Percentiles rank a stretch among this genome's conserved stretches.
These are phyloP conservation scores for Exophiala aquamarina DNA, from an alignment of 2,329 filamentous ascomycete species.

Conservation along the genomic window DNA sequence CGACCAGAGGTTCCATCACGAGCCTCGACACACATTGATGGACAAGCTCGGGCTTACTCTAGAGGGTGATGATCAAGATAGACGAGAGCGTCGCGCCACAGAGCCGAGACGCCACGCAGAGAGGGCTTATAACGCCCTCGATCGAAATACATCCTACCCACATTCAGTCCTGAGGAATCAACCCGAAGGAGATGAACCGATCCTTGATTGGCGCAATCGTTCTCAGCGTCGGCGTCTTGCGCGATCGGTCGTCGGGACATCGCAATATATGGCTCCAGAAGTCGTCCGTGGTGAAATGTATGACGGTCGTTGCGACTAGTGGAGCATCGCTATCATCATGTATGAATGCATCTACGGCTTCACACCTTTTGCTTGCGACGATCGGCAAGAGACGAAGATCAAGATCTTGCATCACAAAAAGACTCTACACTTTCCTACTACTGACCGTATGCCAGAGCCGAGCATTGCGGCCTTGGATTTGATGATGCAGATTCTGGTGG, in stretches of 20 bases:
- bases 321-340: constrained; percentile 91
- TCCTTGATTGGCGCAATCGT: constrained; percentile 70
- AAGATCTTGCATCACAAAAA: constrained; percentile 76
- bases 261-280: constrained; percentile 98
- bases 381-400: constrained; percentile 78
- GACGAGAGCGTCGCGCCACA: constrained; percentile 50
- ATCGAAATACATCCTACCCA: too few species aligned
- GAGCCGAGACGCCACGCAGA: constrained; percentile 34
- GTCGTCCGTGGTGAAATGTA: constrained; percentile 79
- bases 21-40: constrained; percentile 75
- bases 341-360: constrained; percentile 93
- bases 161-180: constrained; percentile 8
- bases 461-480: constrained; percentile 71
- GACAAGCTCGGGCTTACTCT: constrained; percentile 73
- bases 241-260: constrained; percentile 86
- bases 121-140: neutral
- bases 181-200: constrained; percentile 40
- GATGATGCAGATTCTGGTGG: constrained; percentile 69
- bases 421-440: constrained; percentile 68
- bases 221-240: constrained; percentile 71
- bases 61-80: constrained; percentile 71
- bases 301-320: constrained; percentile 94
- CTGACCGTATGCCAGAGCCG: constrained; percentile 42
- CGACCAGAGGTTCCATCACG: constrained; percentile 81
- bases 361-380: constrained; percentile 83